A percentile compares a stretch with the other conserved stretches of the same genome.
Conservation (phyloP, 192 early-diverging fungal genomes). For the Jimgerdemannia flammicorona region DNA sequence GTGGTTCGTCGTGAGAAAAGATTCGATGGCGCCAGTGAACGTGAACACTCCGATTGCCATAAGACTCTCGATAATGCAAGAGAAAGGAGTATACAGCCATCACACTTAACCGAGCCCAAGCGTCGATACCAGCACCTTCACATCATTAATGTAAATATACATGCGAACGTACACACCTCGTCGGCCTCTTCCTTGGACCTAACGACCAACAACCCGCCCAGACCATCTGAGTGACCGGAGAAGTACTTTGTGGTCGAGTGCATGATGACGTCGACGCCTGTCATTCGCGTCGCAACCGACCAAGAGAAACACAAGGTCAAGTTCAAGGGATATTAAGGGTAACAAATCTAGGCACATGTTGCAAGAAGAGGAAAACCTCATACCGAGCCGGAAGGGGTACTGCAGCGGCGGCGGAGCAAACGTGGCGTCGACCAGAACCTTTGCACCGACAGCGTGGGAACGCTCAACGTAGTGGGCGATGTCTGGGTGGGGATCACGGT, state of each 20-base stretch:
- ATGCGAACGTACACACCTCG: neutral
- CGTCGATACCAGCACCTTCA: no score
- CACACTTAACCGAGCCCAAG: no score
- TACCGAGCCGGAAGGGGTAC: constrained; percentile 43
- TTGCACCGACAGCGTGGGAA: constrained; percentile 44
- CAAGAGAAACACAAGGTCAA: no score
- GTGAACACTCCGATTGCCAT: no score
- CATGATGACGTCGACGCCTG: constrained; percentile 64
- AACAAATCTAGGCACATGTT: no score
- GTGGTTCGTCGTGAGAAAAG: neutral
- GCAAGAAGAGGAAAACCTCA: neutral
- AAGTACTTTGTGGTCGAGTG: constrained; percentile 73
- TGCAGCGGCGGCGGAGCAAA: constrained; percentile 69
- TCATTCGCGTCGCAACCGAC: neutral
- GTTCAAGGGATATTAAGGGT: no score
- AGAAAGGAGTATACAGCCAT: no score
- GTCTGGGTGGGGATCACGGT: constrained; percentile 6
- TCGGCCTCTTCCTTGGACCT: constrained; percentile 31
- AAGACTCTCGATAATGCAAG: neutral
- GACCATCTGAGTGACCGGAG: constrained; percentile 65
- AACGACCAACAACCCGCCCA: constrained; percentile 61
- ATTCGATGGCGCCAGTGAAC: no score
- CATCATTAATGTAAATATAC: neutral
- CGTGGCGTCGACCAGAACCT: constrained; percentile 62
- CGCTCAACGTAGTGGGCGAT: constrained; percentile 34